A percentile compares a stretch with the other conserved stretches of the same genome.
phyloP scores from a whole-genome alignment of 495 filamentous ascomycete species.

The Cercophora newfieldiana region DNA sequence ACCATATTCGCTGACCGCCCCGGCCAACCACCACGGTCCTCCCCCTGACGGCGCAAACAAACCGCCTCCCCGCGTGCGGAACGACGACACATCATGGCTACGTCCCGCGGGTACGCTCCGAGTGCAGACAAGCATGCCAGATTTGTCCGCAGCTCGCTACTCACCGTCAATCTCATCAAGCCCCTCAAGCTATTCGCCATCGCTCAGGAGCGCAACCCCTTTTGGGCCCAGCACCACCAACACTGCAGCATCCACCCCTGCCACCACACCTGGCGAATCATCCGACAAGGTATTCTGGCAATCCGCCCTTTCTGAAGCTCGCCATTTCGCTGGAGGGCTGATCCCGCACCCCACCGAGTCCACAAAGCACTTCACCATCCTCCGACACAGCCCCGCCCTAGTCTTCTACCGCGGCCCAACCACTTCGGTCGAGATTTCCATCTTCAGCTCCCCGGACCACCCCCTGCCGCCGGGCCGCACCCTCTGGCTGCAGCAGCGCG shows the following conservation, averaged over 20 bases:
- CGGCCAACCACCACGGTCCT: background rate
- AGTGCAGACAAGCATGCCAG: constrained; percentile 17
- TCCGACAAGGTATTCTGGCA: constrained; percentile 37
- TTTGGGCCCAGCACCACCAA: background rate
- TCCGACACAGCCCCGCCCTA: constrained; percentile 63
- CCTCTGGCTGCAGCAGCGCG: constrained; percentile 65
- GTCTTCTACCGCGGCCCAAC: constrained; percentile 63
- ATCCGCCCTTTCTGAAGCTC: constrained; percentile 54
- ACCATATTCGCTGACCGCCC: background rate
- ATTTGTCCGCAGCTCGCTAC: background rate
- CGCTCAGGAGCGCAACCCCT: background rate
- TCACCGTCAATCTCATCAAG: background rate
- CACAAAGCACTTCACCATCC: constrained; percentile 65
- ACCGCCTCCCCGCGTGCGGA: background rate
- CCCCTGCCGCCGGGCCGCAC: constrained; percentile 58
- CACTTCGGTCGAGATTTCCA: constrained; percentile 61
- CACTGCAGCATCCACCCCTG: background rate
- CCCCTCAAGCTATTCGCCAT: background rate
- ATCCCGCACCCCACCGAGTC: constrained; percentile 62
- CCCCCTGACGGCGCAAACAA: background rate
- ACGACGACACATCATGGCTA: constrained; percentile 1
- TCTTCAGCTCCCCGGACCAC: constrained; percentile 55
- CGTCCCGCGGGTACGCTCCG: constrained; percentile 1
- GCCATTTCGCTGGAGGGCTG: constrained; percentile 63
- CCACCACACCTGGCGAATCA: background rate